These are phyloP conservation scores for Colletotrichum tropicicola DNA, from an alignment of 2,329 filamentous ascomycete genomes.

Conservation along the genomic window DNA sequence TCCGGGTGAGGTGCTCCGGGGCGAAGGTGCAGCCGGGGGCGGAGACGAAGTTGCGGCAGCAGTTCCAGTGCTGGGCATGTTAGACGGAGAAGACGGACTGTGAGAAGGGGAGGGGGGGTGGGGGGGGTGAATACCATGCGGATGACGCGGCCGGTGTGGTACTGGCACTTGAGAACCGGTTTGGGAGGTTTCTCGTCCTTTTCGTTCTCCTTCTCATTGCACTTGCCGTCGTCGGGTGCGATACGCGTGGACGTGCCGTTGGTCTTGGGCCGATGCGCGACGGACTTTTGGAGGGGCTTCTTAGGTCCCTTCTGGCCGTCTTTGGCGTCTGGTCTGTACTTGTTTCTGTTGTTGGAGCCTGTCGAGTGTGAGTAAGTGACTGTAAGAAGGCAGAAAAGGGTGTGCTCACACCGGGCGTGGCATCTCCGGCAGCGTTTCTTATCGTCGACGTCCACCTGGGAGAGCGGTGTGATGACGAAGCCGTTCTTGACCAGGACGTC, in stretches of 20 bases:
- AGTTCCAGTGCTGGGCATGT: conserved; percentile 39
- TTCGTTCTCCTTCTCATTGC: conserved; percentile 3
- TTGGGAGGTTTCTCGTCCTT: conserved; percentile 4
- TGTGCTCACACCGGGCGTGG: conserved; percentile 27
- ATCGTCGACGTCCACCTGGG: conserved; percentile 36
- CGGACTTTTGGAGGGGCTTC: not conserved
- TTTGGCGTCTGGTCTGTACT: not conserved
- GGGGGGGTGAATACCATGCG: conserved; percentile 35
- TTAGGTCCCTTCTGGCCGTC: not conserved
- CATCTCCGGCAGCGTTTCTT: conserved; percentile 42
- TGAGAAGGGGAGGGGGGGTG: not conserved
- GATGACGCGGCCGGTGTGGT: conserved; percentile 39
- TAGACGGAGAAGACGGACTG: too few relatives aligned
- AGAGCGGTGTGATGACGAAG: conserved; percentile 38
- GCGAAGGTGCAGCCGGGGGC: conserved; percentile 36
- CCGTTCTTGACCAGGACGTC: conserved; percentile 35
- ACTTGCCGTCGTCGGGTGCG: not conserved
- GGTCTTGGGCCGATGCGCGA: not conserved
- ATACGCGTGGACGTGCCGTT: not conserved
- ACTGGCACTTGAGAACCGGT: conserved; percentile 35
- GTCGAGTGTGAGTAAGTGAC: not conserved
- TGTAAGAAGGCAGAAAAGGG: too few relatives aligned
- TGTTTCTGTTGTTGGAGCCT: conserved; percentile 26
- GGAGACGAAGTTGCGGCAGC: conserved; percentile 36
- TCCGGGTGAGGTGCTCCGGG: conserved; percentile 36